A percentile compares a stretch with the other conserved stretches of the same genome.
phyloP scores from a whole-genome alignment of 345 rosid genomes.

The Ceriops zippeliana region DNA sequence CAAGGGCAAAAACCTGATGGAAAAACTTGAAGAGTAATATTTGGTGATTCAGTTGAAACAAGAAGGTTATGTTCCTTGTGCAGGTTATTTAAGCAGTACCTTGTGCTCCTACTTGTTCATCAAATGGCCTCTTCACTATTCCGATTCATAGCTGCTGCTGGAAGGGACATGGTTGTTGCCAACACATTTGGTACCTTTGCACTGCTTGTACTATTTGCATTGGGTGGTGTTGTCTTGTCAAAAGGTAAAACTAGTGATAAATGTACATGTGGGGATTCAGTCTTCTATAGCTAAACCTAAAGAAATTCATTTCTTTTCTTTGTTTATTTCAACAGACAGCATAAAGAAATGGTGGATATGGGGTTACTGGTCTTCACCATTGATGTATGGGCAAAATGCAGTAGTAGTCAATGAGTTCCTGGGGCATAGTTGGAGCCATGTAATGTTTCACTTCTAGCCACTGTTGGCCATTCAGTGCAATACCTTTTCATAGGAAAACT shows the following conservation, averaged over 20 bases:
- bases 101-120: conserved; percentile 40
- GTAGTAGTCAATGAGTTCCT: conserved; percentile 61
- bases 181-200: conserved; percentile 55
- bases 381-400: conserved; percentile 79
- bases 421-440: conserved; percentile 54
- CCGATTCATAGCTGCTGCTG: conserved; percentile 45
- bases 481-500: background rate
- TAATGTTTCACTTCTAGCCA: conserved; percentile 12
- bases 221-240: conserved; percentile 61
- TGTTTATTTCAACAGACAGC: conserved; percentile 35
- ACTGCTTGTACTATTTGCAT: conserved; percentile 43
- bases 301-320: background rate
- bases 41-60: background rate
- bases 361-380: conserved; percentile 75
- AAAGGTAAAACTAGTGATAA: conserved; percentile 34
- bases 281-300: background rate
- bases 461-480: background rate
- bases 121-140: conserved; percentile 64
- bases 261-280: background rate
- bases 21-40: background rate
- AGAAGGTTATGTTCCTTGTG: background rate
- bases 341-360: conserved; percentile 85
- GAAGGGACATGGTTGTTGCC: conserved; percentile 56
- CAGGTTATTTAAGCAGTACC: conserved; percentile 62
- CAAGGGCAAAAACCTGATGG: too few relatives aligned